phyloP scores from a whole-genome alignment of 495 filamentous ascomycete species.

The Aspergillus saccharolyticus region DNA sequence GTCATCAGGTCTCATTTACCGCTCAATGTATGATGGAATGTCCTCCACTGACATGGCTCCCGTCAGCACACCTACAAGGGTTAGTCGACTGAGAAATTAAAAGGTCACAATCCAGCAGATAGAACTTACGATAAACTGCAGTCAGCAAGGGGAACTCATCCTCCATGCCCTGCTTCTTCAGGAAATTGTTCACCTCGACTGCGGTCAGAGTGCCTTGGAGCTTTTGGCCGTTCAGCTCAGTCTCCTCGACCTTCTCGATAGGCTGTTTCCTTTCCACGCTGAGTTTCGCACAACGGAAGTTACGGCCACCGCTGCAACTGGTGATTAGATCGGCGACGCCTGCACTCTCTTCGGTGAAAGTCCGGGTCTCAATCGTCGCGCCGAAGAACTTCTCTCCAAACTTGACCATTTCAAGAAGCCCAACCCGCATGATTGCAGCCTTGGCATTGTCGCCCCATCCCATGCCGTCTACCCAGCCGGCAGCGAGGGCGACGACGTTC shows the following conservation, averaged over 20 bases:
- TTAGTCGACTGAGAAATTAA: constrained; percentile 14
- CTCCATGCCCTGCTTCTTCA: constrained; percentile 71
- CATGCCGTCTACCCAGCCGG: constrained; percentile 90
- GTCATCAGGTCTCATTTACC: constrained; percentile 29
- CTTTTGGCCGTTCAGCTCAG: constrained; percentile 94
- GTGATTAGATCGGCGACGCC: constrained; percentile 97
- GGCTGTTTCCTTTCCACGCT: constrained; percentile 71
- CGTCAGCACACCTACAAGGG: constrained; percentile 31
- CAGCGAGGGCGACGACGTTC: constrained; percentile 92
- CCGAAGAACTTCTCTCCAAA: constrained; percentile 92
- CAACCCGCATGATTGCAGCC: constrained; percentile 93
- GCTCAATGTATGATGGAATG: constrained; percentile 42
- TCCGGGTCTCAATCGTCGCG: constrained; percentile 67
- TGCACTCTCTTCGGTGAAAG: constrained; percentile 93
- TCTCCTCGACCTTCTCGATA: constrained; percentile 81
- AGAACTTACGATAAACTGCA: constrained; percentile 59
- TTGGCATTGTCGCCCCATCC: constrained; percentile 99
- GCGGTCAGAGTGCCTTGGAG: constrained; percentile 91
- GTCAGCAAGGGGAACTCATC: constrained; percentile 88
- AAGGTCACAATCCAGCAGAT: not conserved
- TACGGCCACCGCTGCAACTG: constrained; percentile 82
- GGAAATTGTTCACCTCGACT: constrained; percentile 80
- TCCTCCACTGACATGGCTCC: constrained; percentile 40
- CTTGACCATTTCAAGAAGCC: constrained; percentile 88
- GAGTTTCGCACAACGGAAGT: constrained; percentile 90